Base-by-base conservation (phyloP, 148 eudicot genomes). In the Heliamphora exappendiculata region DNA sequence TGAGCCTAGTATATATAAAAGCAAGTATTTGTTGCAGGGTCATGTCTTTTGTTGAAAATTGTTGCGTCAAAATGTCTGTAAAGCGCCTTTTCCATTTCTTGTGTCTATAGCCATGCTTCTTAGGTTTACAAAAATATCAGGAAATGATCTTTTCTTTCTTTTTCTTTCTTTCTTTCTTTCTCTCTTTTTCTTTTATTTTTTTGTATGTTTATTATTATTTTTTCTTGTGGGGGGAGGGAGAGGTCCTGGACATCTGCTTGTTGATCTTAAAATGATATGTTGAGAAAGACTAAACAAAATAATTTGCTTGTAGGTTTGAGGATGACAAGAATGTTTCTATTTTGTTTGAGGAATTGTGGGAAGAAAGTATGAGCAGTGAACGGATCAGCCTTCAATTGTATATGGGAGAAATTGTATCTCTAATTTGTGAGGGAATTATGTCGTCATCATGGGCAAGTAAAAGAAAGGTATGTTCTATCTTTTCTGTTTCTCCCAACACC, bases 341-440 rank as follows among this genome's bases (percentile, higher is more conserved):
- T 72, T 82, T 94, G 66, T 94, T 88, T 78, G 96, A 90, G 78
- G 98, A 94, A 68, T 73, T 94, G 76, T 94, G 98, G 97, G 98
- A 92, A 79, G 97, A 94, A 85, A 94, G 85, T 76, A 92, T 94
- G 79, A 87, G 92, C 85, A 90, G 91, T 70, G 98, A 92, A 84
- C 79, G 92, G 79, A 81, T 88, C 80, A 92, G 96, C 19, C 94
- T 94, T 79, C 98, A 94, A 67, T 80, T 94, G 62, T 94, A 90
- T 81, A 62, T 92, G 75, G 94, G 85, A 76, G 98, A 94, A 88
- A 90, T 90, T 60, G 89, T 92, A 59, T 75, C 88, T 66, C 91
- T 92, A 67, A 83, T 86, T 67, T 87, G 85, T 73, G 97, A 92
- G 80, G 89, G 90, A 73, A 80, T 94, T 76, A 78, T 75, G 76